These are phyloP conservation scores for Shiraia bambusicola DNA, from an alignment of 2,329 filamentous ascomycete species.

Conservation along the genomic window DNA sequence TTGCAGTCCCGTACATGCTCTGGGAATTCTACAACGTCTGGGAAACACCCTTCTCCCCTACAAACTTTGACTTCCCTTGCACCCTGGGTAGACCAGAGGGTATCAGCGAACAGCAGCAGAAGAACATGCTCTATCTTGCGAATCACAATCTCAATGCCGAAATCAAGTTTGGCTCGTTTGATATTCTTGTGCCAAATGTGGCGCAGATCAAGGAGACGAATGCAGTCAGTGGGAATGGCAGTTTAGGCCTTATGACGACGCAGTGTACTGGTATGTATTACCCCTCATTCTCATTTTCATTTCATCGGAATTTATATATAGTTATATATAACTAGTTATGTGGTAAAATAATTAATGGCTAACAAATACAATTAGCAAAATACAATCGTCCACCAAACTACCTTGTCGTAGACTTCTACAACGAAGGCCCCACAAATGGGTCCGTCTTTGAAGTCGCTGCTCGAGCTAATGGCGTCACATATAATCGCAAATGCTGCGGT, in stretches of 20 bases:
- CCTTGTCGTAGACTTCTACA: slow-evolving; percentile 47
- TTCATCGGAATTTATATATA: too few species aligned
- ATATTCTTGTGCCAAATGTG: slow-evolving; percentile 41
- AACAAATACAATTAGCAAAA: slow-evolving; percentile 17
- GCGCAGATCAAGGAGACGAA: slow-evolving; percentile 41
- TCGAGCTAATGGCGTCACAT: slow-evolving; percentile 70
- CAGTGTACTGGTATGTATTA: slow-evolving; percentile 38
- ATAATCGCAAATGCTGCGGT: slow-evolving; percentile 62
- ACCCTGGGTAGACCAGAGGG: slow-evolving; percentile 73
- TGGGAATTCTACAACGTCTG: slow-evolving; percentile 89
- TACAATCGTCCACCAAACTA: slow-evolving; percentile 45
- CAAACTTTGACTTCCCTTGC: slow-evolving; percentile 72
- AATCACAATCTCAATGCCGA: slow-evolving; percentile 92
- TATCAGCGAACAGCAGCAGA: slow-evolving; percentile 53
- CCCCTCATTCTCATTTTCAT: background rate
- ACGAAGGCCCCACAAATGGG: slow-evolving; percentile 38
- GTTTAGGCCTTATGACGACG: slow-evolving; percentile 37
- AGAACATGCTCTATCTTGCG: slow-evolving; percentile 73
- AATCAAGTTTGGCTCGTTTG: slow-evolving; percentile 45
- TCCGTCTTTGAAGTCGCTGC: slow-evolving; percentile 46
- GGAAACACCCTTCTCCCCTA: slow-evolving; percentile 86
- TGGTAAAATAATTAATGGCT: background rate
- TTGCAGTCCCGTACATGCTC: slow-evolving; percentile 76
- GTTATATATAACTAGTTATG: too few species aligned
- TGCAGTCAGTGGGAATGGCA: slow-evolving; percentile 33